Conservation (phyloP, 345 rosid species). For the Bretschneidera sinensis region DNA sequence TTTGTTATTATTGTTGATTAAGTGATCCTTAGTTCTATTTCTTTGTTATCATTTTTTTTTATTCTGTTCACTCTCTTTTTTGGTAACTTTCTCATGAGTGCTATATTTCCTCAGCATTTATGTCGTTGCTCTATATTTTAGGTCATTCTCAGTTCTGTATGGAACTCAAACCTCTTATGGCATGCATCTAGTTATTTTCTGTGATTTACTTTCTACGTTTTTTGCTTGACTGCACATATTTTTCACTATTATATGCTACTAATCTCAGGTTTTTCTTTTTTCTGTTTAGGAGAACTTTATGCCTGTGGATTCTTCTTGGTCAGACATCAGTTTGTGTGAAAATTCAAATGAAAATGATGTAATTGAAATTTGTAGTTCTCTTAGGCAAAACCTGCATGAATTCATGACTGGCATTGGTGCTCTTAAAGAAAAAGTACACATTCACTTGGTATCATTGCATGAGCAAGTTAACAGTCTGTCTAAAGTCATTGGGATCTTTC, state of each 20-base stretch:
- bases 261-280: slow-evolving; percentile 11
- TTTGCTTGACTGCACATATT: not conserved
- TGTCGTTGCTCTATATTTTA: not conserved
- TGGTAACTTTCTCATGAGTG: not conserved
- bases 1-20: not conserved
- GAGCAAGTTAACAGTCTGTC: slow-evolving; percentile 46
- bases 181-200: slow-evolving; percentile 2
- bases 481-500: slow-evolving; percentile 32
- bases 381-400: slow-evolving; percentile 50
- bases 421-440: slow-evolving; percentile 43
- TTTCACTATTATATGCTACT: slow-evolving; percentile 16
- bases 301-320: slow-evolving; percentile 35
- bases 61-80: not conserved
- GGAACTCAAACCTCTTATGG: slow-evolving; percentile 5
- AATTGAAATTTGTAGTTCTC: slow-evolving; percentile 34
- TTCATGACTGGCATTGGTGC: slow-evolving; percentile 33
- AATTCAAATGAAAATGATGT: slow-evolving; percentile 36
- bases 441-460: slow-evolving; percentile 45
- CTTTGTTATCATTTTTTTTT: not conserved
- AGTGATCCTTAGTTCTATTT: not conserved
- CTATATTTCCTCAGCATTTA: too few species aligned
- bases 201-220: slow-evolving; percentile 7
- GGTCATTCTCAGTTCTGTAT: not conserved
- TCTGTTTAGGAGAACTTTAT: slow-evolving; percentile 47
- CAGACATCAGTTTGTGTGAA: slow-evolving; percentile 32